Evolutionary conservation across 192 early-diverging fungal genomes (phyloP).

Genomic region (Backusella liffmaniae): DNA sequence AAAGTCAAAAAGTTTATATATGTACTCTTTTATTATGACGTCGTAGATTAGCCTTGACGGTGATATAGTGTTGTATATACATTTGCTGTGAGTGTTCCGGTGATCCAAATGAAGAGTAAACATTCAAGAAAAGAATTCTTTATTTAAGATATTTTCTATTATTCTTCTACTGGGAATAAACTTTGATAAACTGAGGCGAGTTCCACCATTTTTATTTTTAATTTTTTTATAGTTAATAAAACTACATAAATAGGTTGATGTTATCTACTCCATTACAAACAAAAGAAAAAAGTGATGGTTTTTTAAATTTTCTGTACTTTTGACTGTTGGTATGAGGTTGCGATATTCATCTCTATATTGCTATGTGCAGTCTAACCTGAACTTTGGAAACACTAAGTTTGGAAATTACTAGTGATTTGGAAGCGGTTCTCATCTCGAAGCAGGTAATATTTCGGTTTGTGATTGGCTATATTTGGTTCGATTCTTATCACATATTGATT

Average conservation of each 20-base stretch:
- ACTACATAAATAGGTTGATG: not conserved
- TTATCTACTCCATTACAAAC: not conserved
- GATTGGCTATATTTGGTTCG: too few relatives aligned
- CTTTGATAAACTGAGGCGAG: not conserved
- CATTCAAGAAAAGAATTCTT: not conserved
- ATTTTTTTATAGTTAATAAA: not conserved
- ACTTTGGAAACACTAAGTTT: too few relatives aligned
- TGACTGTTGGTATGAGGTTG: not conserved
- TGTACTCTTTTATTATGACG: not conserved
- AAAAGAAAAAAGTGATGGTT: not conserved
- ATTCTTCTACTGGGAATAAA: not conserved
- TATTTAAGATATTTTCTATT: not conserved
- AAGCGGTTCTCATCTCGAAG: too few relatives aligned
- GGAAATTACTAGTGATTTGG: too few relatives aligned
- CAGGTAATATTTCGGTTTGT: too few relatives aligned
- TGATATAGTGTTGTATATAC: not conserved
- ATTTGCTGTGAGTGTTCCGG: not conserved
- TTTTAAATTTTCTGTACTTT: too few relatives aligned
- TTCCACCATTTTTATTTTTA: not conserved
- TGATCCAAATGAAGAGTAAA: not conserved
- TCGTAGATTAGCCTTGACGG: not conserved
- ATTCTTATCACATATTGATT: too few relatives aligned
- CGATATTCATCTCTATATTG: too few relatives aligned
- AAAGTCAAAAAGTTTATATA: not conserved
- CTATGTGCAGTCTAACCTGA: too few relatives aligned